These are phyloP conservation scores for Quercus wislizeni DNA, from an alignment of 306 rosid genomes.

Conservation along the genomic window DNA sequence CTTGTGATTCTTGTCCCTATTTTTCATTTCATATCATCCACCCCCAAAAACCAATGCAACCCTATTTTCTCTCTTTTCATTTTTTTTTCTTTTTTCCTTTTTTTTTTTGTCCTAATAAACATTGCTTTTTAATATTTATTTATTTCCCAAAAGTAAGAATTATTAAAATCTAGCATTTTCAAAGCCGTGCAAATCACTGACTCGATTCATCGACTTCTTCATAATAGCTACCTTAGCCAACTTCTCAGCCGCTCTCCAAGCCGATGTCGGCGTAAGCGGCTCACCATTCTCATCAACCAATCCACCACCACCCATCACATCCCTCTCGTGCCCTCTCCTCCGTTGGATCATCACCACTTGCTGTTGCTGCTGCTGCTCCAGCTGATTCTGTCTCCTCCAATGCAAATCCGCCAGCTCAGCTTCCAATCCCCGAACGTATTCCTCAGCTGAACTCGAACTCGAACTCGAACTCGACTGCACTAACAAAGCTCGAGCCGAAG, in stretches of 20 bases:
- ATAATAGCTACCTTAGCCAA: slow-evolving; percentile 71
- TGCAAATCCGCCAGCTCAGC: slow-evolving; percentile 71
- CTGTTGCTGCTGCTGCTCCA: slow-evolving; percentile 26
- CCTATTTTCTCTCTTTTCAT: slow-evolving; percentile 9
- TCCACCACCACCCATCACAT: background rate
- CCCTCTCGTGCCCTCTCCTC: slow-evolving; percentile 42
- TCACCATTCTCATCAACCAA: slow-evolving; percentile 67
- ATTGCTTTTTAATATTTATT: background rate
- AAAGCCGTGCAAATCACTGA: slow-evolving; percentile 83
- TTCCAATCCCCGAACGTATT: slow-evolving; percentile 50
- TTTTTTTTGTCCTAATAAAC: background rate
- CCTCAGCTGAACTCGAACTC: slow-evolving; percentile 33
- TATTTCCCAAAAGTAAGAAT: background rate
- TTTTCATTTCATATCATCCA: background rate
- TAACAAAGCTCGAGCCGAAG: slow-evolving; percentile 64
- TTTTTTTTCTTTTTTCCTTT: background rate
- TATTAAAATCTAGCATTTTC: slow-evolving; percentile 82
- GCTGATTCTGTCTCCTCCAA: slow-evolving; percentile 55
- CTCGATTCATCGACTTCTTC: slow-evolving; percentile 73
- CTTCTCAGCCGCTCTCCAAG: slow-evolving; percentile 88
- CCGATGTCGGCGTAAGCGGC: slow-evolving; percentile 80
- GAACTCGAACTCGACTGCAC: slow-evolving; percentile 40
- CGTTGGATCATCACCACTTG: slow-evolving; percentile 38
- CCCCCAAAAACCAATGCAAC: slow-evolving; percentile 11
- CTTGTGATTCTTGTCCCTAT: slow-evolving; percentile 19